Evolutionary conservation across 1,139 yeast species (phyloP), one percentile per base, ranked within the genome.

Genomic region (Taphrina pruni): DNA sequence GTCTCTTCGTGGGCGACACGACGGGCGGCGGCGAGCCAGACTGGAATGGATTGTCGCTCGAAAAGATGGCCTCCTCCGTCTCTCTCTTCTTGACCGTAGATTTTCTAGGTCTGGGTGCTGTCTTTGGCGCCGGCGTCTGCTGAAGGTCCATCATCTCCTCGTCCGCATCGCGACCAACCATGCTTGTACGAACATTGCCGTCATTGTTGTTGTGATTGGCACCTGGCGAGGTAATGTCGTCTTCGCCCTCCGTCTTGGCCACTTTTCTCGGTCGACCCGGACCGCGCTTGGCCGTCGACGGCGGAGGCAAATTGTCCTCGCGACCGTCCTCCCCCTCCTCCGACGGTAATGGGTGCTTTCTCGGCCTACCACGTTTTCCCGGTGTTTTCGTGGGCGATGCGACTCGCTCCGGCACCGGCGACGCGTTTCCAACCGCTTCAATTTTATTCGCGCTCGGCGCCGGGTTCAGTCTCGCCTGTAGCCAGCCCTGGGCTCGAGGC

Each of bases 401-500:
- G n/a, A 46, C 9, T 17, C 50, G 51, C 26, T 21, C 54, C 14
- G 54, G 26, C 8, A 45, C 54, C 1, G 62, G 62, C 52, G 43
- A 45, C 17, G 62, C 51, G 26, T 12, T 17, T n/a, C 52, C 62
- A 6, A 58, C 62, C 9, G 54, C 32, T 39, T 58, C 62, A 14
- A 64, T 64, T 26, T 43, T 41, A 32, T 64, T 64, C 21, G 54
- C 48, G 21, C 61, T 41, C 20, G 61, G 55, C 11, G 32, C 55
- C 7, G 55, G 52, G n/a, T 58, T 50, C 12, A 46, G 38, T n/a
- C 50, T 65, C 17, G 39, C 52, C 26, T n/a, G 36, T 17, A 83
- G 75, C 51, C 84, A 75, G 54, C 75, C 72, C 0, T 75, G 74
- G 1, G 85, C 79, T 12, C 79, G 77, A 0, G 85, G 82, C 12